Evolutionary conservation across 2,329 filamentous ascomycete genomes (phyloP), one percentile per base, ranked within the genome.

Genomic region (Aureobasidium sp.): DNA sequence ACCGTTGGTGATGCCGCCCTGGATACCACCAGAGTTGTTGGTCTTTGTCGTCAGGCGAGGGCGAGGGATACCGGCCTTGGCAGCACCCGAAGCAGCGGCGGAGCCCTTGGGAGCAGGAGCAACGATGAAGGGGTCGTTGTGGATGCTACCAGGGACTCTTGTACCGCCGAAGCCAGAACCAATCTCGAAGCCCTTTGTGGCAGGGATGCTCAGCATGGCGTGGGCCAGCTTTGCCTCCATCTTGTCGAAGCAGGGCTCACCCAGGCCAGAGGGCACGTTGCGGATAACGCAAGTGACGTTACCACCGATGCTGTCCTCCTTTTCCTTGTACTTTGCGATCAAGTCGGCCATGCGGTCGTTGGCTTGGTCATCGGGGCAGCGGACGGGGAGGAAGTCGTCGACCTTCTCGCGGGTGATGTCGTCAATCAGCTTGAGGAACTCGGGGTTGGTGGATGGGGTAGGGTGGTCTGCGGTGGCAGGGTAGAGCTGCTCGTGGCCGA

Each of bases 191-290:
- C 88, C 93, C 78, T 97, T 99, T 38, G 89, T 93, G 3, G 94
- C 91, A 5, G 94, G 94, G 68, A 97, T 96, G 71, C 85, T 90
- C 64, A 97, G 82, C 89, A 99, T 97, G 53, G 89, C 94, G 70
- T 97, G 93, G 27, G 85, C 92, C 49, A 99, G 84, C 71, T 83
- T 84, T 8, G 94, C 94, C 78, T 99, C 92, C 46, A 97, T 81
- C 79, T 97, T 97, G 75, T 95, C 90, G 74, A 99, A 97, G 74
- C 85, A 89, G 0, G 93, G 94, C 80, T 97, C 94, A 62, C 94
- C 94, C 2, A 97, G 82, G 0, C 93, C 93, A 42, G 84, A 82
- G 29, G 93, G 94, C 8, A 85, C 84, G 69, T 95, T 93, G 65
- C 89, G 84, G 70, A 97, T 91, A 40, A 97, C 89, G 69, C 93